Evolutionary conservation across 83 land plant species (phyloP), one percentile per base, ranked within the genome.

Genomic region (Isoetes engelmannii): DNA sequence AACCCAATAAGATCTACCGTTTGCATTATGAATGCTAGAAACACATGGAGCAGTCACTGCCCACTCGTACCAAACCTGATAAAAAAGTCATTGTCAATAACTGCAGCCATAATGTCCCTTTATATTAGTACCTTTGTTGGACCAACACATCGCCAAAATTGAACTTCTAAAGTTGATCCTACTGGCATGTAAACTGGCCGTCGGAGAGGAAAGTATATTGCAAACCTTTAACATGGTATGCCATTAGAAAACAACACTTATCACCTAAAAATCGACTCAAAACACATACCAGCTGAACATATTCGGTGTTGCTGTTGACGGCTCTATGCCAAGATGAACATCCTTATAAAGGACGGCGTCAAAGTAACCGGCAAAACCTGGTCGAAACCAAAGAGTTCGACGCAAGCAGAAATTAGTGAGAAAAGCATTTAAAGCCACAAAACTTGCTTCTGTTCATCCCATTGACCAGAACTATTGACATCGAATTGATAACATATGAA

Each of bases 61-160:
- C 99, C 99, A 95, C 70, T 95, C 99, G 50, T 95, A 95, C 99
- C 99, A 95, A 28, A 95, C 97, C 97, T 91, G 81, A 1, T 8
- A 19, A 59, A 12, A 59, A 18, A 59, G 28, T 18, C 55, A 51
- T 15, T 51, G 55, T 51, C 13, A 12, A 51, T 15, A 51, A 12
- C 13, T 51, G 17, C 17, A 51, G 13, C 13, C 55, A 17, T 51
- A 51, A 12, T 12, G 13, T 12, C 55, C 13, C 55, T 12, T 15
- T 7, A 12, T 9, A 12, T 18, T 44, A 1, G 15, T 19, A 88
- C 99, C 90, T 95, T 91, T 20, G 84, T 76, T 10, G 97, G 62
- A 61, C 87, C 80, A 59, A 80, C 75, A 60, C 99, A 95, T n/a
- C 99, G 90, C 99, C 99, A 95, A 63, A 95, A 86, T 45, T 91